Conservation (phyloP, 169 alveolate species). For the Theileria annulata region DNA sequence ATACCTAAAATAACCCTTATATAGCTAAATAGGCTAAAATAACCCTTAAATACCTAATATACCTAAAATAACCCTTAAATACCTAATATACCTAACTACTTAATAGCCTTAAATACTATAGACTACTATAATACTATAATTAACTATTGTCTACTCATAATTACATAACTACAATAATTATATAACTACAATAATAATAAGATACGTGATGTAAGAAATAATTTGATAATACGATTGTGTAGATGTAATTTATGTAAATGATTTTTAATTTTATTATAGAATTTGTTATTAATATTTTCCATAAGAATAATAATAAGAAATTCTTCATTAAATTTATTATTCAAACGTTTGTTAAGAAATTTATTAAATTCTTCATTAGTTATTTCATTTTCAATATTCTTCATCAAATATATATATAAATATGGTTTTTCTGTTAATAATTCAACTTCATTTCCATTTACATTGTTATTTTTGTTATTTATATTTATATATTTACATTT, state of each 20-base stretch:
- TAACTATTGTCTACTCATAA: background rate
- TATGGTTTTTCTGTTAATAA: background rate
- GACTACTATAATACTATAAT: too few relatives aligned
- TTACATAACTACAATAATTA: too few relatives aligned
- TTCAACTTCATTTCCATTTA: background rate
- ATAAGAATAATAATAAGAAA: background rate
- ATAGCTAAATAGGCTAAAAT: too few relatives aligned
- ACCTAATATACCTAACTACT: too few relatives aligned
- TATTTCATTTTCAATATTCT: background rate
- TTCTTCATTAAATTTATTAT: background rate
- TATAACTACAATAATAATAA: too few relatives aligned
- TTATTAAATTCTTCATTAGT: background rate
- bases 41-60: too few relatives aligned
- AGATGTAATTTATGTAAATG: background rate
- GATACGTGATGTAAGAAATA: background rate
- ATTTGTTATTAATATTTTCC: background rate
- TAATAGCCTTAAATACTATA: too few relatives aligned
- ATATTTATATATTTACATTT: background rate
- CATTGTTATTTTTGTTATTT: background rate
- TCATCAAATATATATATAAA: background rate
- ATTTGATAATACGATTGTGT: background rate
- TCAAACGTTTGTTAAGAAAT: background rate
- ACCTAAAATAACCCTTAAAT: too few relatives aligned
- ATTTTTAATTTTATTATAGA: background rate
- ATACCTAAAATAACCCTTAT: too few relatives aligned